Base-by-base conservation (phyloP, 1,139 yeast species). In the Casaregolazyma suthepensis region DNA sequence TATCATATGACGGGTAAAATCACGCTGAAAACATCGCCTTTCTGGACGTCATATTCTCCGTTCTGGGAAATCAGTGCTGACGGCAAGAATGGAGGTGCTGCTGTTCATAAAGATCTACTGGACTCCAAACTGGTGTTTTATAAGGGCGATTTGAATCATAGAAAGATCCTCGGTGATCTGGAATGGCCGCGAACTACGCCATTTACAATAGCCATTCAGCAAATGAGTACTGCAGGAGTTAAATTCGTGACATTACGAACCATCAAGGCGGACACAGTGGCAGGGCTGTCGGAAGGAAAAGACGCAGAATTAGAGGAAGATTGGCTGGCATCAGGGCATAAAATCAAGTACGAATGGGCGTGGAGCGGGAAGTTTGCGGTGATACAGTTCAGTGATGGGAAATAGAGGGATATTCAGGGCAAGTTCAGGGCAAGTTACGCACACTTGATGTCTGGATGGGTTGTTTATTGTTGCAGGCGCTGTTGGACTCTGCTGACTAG, bases 231-330 rank as follows among this genome's bases (percentile, higher is more conserved):
- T 1, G 68, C 71, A 53, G 84, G 83, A 7, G 74, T 93, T 53
- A 83, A 82, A 15, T 65, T 88, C 22, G 73, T 89, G 58, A 79
- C 95, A 31, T 76, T 93, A 63, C 81, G 99, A 74, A 93, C 99
- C 2, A 85, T 96, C 70, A 93, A 93, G 71, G 97, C 98, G 0
- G 99, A 94, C 67, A 98, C 91, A n/a, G 85, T 87, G 53, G 96
- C 87, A 51, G 98, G 96, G 2, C 78, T 93, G 58, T 73, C 77
- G 45, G 66, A 62, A 35, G 97, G 96, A 1, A 72, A 80, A 31
- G 86, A 87, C 60, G 91, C 85, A 61, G 75, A 81, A 64, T 76
- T 93, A 59, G 76, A 79, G 48, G 70, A 76, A 55, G 72, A 73
- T 51, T 89, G 94, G 85, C 53, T 61, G 23, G 60, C 61, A 48